These are phyloP conservation scores for Boletus fagicola DNA, from an alignment of 768 basidiomycete genomes.

Conservation along the genomic window DNA sequence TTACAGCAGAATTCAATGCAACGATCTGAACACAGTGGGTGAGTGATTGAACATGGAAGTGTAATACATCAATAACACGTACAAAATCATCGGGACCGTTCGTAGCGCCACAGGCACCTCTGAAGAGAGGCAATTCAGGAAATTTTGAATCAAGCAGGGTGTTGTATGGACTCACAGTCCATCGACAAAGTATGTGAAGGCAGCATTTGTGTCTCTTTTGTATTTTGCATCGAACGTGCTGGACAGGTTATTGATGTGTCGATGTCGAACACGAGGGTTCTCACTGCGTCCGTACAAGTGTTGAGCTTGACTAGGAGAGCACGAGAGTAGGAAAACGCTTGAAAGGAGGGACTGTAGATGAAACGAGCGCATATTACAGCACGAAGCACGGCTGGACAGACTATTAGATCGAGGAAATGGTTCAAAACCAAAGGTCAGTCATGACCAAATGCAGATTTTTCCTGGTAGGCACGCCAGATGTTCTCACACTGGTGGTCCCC, in stretches of 20 bases:
- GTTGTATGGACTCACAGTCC: constrained; percentile 21
- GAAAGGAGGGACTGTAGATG: constrained; percentile 24
- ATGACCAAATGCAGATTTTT: background rate
- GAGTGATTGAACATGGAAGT: background rate
- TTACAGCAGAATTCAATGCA: constrained; percentile 41
- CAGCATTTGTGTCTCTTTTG: constrained; percentile 19
- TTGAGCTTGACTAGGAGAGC: constrained; percentile 8
- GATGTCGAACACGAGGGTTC: constrained; percentile 9
- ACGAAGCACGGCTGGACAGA: constrained; percentile 4
- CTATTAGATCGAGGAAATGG: background rate
- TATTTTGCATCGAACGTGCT: constrained; percentile 1
- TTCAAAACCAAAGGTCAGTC: background rate
- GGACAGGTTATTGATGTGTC: background rate
- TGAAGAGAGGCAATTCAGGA: constrained; percentile 16
- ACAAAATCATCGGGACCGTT: constrained; percentile 30
- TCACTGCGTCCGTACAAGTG: constrained; percentile 13
- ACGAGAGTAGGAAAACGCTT: constrained; percentile 16
- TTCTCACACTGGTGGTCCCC: background rate
- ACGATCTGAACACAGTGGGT: constrained; percentile 37
- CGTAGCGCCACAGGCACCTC: constrained; percentile 41
- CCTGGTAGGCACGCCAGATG: background rate
- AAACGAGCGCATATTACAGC: constrained; percentile 31
- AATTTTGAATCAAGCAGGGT: background rate
- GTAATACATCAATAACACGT: constrained; percentile 3
- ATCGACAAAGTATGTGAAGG: constrained; percentile 30